Percentiles rank a stretch among this genome's conserved stretches.
Evolutionary conservation across 768 basidiomycete genomes (phyloP).

Genomic region (Tylopilus subfusipes): DNA sequence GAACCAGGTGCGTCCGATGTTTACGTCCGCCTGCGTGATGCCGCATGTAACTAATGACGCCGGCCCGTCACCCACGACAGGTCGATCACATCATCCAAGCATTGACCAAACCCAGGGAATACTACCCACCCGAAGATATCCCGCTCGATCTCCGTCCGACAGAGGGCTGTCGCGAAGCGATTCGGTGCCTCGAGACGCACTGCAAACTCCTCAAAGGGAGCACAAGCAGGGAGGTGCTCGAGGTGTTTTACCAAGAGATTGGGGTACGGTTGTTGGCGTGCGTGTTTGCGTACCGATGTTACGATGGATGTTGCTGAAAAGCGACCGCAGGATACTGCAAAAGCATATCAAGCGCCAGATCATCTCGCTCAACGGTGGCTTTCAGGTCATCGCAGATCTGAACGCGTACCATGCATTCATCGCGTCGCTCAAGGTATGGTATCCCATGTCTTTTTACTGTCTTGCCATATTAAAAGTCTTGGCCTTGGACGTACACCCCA

Average conservation of each 20-base stretch:
- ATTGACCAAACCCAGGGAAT: slow-evolving; percentile 79
- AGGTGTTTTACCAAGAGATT: slow-evolving; percentile 98
- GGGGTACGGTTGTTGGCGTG: slow-evolving; percentile 85
- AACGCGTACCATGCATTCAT: slow-evolving; percentile 93
- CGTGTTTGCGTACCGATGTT: slow-evolving; percentile 24
- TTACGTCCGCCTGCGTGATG: background rate
- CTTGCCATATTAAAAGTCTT: background rate
- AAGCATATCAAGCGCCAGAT: slow-evolving; percentile 98
- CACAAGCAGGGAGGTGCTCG: slow-evolving; percentile 92
- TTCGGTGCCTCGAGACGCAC: slow-evolving; percentile 85
- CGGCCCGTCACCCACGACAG: slow-evolving; percentile 34
- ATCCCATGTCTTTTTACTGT: background rate
- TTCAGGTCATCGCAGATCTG: slow-evolving; percentile 93
- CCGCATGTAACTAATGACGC: too few relatives aligned
- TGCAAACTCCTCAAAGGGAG: slow-evolving; percentile 89
- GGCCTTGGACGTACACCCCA: background rate
- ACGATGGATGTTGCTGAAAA: background rate
- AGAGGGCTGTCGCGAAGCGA: slow-evolving; percentile 83
- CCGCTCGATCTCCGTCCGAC: slow-evolving; percentile 84
- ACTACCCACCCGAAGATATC: slow-evolving; percentile 81
- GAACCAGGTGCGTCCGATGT: slow-evolving; percentile 63
- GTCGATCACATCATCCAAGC: slow-evolving; percentile 91
- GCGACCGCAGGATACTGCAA: slow-evolving; percentile 66
- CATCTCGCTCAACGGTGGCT: slow-evolving; percentile 89
- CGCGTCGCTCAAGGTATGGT: slow-evolving; percentile 68